Evolutionary conservation across 2,329 filamentous ascomycete genomes (phyloP), one percentile per base, ranked within the genome.

Genomic region (Penicillium sp.): DNA sequence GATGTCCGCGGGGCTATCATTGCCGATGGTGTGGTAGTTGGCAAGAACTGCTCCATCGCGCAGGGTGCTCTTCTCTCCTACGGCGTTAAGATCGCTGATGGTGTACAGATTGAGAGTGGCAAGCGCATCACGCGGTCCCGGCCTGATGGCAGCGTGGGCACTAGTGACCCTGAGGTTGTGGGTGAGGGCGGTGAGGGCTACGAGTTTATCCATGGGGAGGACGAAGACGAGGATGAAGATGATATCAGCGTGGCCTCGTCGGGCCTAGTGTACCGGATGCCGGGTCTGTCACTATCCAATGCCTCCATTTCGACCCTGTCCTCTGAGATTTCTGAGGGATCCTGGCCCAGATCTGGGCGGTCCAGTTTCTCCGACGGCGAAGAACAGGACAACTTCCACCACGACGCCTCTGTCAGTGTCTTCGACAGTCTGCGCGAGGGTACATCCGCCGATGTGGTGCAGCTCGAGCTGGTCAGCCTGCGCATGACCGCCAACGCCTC

Each of bases 401-500:
- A 89, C 63, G 94, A 97, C 71, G 94, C 94, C 28, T 91, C 94
- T 3, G 84, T 88, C 65, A 94, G 92, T 62, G 85, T 98, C n/a
- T 84, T 93, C 63, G 93, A 97, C 71, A 91, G 92, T 26, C 83
- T 98, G 45, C 89, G 90, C 55, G 85, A 87, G 62, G 89, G 88
- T 25, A 81, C 87, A 53, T 85, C 86, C 14, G 86, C 87, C 11
- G 91, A 96, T 73, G 95, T 96, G 65, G 93, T 97, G 71, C 92
- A 94, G 74, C 85, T 98, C 37, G 95, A 99, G 75, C 90, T 99
- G 64, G 96, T 93, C 81, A 91, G 92, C 51, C 83, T 98, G n/a
- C 89, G 94, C 11, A 91, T 99, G 76, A 90, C 89, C 57, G 92
- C 91, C 70, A 92, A 98, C 71, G 95, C 95, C 2, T 93, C 92